phyloP scores from a whole-genome alignment of 352 stramenopile species.

The Pythium coloratum region DNA sequence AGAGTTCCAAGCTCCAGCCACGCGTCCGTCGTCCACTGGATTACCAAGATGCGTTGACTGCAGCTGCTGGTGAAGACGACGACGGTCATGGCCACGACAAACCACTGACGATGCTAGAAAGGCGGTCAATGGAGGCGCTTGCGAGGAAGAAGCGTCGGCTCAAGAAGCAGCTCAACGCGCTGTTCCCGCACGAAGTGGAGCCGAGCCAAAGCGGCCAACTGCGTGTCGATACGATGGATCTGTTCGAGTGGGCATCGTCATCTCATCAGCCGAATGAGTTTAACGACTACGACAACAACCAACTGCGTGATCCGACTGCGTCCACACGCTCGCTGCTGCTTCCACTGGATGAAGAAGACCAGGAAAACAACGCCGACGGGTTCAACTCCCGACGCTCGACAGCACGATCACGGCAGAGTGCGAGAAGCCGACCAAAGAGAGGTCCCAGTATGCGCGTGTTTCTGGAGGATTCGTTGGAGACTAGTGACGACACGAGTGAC shows the following conservation, averaged over 20 bases:
- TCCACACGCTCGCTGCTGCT: constrained; percentile 24
- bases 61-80: constrained; percentile 13
- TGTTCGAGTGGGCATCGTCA: constrained; percentile 70
- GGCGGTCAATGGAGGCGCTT: constrained; percentile 51
- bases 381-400: constrained; percentile 22
- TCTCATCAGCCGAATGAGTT: background rate
- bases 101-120: constrained; percentile 49
- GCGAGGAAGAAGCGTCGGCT: constrained; percentile 61
- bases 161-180: constrained; percentile 61
- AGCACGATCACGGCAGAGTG: constrained; percentile 3
- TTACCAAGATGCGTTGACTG: constrained; percentile 23
- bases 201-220: constrained; percentile 47
- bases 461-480: background rate
- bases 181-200: constrained; percentile 69
- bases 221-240: constrained; percentile 51
- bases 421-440: constrained; percentile 1
- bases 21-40: constrained; percentile 66
- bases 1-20: constrained; percentile 58
- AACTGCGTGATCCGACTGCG: background rate
- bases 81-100: constrained; percentile 9
- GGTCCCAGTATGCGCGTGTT: constrained; percentile 23
- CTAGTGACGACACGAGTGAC: background rate
- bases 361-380: constrained; percentile 18
- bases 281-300: constrained; percentile 17
- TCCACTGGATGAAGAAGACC: constrained; percentile 16